Conservation (phyloP, 208 protist genomes). For the Wallacemonas sp. region DNA sequence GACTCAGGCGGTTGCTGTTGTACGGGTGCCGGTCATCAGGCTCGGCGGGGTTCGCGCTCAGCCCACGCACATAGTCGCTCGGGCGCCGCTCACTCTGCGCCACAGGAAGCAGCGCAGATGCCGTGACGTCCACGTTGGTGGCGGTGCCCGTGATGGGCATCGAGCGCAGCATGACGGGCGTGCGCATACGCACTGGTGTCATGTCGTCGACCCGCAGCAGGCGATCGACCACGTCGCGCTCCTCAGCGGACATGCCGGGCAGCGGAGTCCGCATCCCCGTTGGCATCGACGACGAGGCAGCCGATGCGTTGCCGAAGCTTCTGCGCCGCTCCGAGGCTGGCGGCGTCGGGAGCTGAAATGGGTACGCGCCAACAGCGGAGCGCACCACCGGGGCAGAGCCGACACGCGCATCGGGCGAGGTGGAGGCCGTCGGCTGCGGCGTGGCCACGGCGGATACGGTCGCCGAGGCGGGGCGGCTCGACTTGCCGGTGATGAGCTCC, state of each 20-base stretch:
- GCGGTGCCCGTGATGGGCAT: conserved; percentile 11
- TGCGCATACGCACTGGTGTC: conserved; percentile 3
- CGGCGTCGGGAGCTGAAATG: background rate
- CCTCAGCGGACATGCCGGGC: conserved; percentile 2
- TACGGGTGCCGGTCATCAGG: background rate
- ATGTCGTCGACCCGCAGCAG: conserved; percentile 9
- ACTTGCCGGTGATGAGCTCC: conserved; percentile 10
- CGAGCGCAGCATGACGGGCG: conserved; percentile 1
- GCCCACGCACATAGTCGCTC: background rate
- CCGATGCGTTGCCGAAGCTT: background rate
- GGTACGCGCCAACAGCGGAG: background rate
- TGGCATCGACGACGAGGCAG: conserved; percentile 1
- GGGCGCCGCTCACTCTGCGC: background rate
- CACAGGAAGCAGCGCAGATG: conserved; percentile 3
- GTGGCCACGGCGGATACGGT: background rate
- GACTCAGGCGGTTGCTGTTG: background rate
- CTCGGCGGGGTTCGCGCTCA: background rate
- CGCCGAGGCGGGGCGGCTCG: conserved; percentile 2
- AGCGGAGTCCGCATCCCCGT: conserved; percentile 8
- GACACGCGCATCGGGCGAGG: too few relatives aligned
- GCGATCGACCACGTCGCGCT: background rate
- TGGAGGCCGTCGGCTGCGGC: background rate
- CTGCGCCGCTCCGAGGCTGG: background rate
- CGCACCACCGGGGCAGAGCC: too few relatives aligned
- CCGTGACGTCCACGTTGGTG: conserved; percentile 14